Evolutionary conservation across 2,329 filamentous ascomycete species (phyloP).

Genomic region (Colletotrichum sp.): DNA sequence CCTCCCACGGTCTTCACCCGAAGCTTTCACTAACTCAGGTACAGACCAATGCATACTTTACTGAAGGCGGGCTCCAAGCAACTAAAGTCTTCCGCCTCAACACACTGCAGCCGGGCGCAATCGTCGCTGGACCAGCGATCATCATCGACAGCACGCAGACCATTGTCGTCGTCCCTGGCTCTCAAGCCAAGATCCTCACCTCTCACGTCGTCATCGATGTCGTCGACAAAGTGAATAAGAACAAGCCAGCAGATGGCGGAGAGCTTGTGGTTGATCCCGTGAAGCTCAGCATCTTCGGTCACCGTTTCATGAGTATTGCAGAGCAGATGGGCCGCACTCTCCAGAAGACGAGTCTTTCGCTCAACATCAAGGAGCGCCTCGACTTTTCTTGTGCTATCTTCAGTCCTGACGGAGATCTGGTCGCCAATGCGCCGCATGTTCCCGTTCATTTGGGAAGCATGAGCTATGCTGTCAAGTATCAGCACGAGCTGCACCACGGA

Average conservation of each 20-base stretch:
- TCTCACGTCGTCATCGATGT: slow-evolving; percentile 46
- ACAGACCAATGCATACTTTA: slow-evolving; percentile 19
- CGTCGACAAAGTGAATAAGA: neutral
- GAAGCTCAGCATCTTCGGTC: slow-evolving; percentile 76
- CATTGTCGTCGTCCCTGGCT: slow-evolving; percentile 71
- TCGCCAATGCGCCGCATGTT: slow-evolving; percentile 78
- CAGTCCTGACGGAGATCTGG: slow-evolving; percentile 73
- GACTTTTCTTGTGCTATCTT: slow-evolving; percentile 86
- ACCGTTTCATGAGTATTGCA: slow-evolving; percentile 84
- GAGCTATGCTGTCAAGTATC: slow-evolving; percentile 76
- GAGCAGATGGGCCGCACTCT: slow-evolving; percentile 83
- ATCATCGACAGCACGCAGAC: slow-evolving; percentile 73
- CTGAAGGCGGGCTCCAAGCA: slow-evolving; percentile 34
- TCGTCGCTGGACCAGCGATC: slow-evolving; percentile 68
- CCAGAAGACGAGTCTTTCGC: slow-evolving; percentile 80
- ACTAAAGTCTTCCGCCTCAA: slow-evolving; percentile 73
- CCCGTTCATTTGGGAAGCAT: slow-evolving; percentile 78
- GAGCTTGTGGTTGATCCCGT: slow-evolving; percentile 63
- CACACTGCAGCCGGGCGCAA: slow-evolving; percentile 63
- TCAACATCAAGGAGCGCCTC: slow-evolving; percentile 80
- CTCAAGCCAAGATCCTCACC: slow-evolving; percentile 50
- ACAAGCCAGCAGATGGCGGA: slow-evolving; percentile 26
- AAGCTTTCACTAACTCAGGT: neutral
- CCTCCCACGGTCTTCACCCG: neutral
- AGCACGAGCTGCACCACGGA: slow-evolving; percentile 61